Base-by-base conservation (phyloP, 1,284 basidiomycete genomes). In the Filobasidium uniguttulatum region DNA sequence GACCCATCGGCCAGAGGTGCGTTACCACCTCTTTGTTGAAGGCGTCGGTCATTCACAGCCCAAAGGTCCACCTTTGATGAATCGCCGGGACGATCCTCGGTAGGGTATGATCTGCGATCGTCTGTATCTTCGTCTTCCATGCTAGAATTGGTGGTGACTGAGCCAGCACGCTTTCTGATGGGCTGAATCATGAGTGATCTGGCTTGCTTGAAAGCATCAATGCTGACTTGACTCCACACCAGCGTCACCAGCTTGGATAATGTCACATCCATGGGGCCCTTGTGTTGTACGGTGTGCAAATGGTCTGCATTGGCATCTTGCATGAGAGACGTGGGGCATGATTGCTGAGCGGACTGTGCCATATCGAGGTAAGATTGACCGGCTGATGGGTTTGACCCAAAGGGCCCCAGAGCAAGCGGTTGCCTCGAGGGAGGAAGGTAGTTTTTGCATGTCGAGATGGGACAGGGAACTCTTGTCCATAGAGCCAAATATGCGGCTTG, bases 191-290 rank as follows among this genome's bases (percentile, higher is more conserved):
- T 17, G 35, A 23, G n/a, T 26, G 4, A 5, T 5, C 44, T 22
- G 17, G 15, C 5, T n/a, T 43, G 31, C 22, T 43, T 26, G 22
- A 34, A 31, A 17, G n/a, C 44, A 19, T 33, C 44, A 12, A 10
- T n/a, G 3, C 15, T 34, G 29, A 33, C 34, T n/a, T 36, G 17
- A 12, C 29, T 45, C 36, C 20, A 36, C 43, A 67, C 60, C 6
- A 66, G 54, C 14, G 44, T 30, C 23, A 83, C 55, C 56, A 85
- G 65, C 61, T 80, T 82, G 62, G 73, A 77, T 41, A 84, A 65
- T 44, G 77, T 74, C 56, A 85, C 76, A 63, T 86, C 83, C 28
- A 72, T 62, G 36, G 62, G 48, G 2, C 46, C 48, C 17, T 65
- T 61, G 10, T 63, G 58, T 12, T 56, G 51, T n/a, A 58, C 56